Evolutionary conservation across 176 grass and related monocot species (phyloP).

Genomic region (Puccinellia tenuiflora): DNA sequence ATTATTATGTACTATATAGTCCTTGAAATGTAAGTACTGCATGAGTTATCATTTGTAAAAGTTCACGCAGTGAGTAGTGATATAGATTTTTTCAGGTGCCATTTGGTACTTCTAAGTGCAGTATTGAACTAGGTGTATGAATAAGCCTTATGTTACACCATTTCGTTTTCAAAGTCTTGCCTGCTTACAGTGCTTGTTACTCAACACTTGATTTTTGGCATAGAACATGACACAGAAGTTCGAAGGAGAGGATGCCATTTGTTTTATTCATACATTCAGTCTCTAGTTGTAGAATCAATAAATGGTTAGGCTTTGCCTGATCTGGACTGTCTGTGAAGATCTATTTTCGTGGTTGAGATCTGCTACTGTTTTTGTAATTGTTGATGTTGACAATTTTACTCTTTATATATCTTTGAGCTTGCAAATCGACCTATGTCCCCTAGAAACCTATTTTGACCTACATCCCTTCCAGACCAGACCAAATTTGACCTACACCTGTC

Average conservation of each 20-base stretch:
- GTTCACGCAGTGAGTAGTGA: not conserved
- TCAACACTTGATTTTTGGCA: not conserved
- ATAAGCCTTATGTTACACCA: not conserved
- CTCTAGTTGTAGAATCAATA: not conserved
- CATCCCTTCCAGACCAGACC: not conserved
- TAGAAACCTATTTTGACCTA: not conserved
- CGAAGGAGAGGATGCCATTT: not conserved
- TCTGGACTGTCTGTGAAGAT: not conserved
- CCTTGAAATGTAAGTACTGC: not conserved
- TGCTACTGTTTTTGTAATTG: not conserved
- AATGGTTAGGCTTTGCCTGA: not conserved
- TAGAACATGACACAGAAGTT: not conserved
- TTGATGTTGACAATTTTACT: not conserved
- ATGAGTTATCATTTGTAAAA: not conserved
- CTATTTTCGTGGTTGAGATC: not conserved
- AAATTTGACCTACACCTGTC: conserved; percentile 18
- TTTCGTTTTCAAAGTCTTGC: not conserved
- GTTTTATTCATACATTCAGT: not conserved
- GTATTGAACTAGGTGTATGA: not conserved
- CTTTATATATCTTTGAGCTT: not conserved
- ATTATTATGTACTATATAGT: not conserved
- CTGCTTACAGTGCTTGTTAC: conserved; percentile 5
- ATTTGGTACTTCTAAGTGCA: not conserved
- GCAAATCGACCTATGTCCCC: not conserved
- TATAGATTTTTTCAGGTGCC: not conserved